These are phyloP conservation scores for Geotrichum cucujoidarum DNA, from an alignment of 1,139 yeast species.

Conservation along the genomic window DNA sequence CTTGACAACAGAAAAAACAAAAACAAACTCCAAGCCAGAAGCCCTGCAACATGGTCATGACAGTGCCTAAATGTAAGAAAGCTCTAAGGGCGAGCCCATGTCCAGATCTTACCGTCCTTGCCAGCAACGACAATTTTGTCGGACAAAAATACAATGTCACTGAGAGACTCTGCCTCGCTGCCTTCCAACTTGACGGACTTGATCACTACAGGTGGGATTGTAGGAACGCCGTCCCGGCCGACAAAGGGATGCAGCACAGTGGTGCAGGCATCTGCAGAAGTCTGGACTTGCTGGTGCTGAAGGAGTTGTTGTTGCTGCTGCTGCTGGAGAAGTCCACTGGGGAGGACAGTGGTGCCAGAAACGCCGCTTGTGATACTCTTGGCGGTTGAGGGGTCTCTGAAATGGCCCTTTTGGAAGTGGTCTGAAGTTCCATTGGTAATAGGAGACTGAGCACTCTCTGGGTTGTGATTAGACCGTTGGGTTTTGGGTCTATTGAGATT, in stretches of 20 bases:
- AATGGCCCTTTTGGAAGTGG: neutral
- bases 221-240: conserved; percentile 13
- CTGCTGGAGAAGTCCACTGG: conserved; percentile 9
- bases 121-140: conserved; percentile 12
- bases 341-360: conserved; percentile 2
- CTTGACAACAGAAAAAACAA: neutral
- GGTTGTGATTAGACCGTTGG: neutral
- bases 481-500: conserved; percentile 41
- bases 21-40: too few species aligned
- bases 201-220: conserved; percentile 16
- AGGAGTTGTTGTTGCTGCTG: conserved; percentile 8
- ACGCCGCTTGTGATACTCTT: neutral
- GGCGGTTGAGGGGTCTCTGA: conserved; percentile 1
- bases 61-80: too few species aligned
- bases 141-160: conserved; percentile 12
- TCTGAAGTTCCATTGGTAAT: neutral
- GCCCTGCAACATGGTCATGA: too few species aligned
- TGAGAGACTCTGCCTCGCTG: conserved; percentile 9
- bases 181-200: conserved; percentile 10
- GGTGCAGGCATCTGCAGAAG: neutral
- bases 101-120: conserved; percentile 18
- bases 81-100: conserved; percentile 6
- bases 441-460: neutral
- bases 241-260: conserved; percentile 16
- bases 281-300: neutral